A percentile compares a stretch with the other conserved stretches of the same genome.
phyloP scores from a whole-genome alignment of 1,284 basidiomycete genomes.

The Apiotrichum veenhuisii region DNA sequence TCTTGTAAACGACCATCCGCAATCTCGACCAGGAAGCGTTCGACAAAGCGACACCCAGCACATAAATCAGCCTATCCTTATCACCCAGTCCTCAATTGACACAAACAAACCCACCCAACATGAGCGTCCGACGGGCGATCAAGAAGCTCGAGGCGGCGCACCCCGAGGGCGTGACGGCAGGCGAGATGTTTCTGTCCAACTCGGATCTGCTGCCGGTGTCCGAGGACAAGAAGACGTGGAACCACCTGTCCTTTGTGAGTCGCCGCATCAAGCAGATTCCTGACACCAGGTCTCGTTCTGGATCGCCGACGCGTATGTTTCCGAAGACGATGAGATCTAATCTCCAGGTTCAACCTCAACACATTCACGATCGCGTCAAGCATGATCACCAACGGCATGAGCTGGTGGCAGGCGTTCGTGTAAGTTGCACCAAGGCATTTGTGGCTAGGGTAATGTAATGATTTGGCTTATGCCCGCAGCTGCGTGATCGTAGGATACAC shows the following conservation, averaged over 20 bases:
- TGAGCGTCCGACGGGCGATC: constrained; percentile 5
- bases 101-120: background rate
- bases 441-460: constrained; percentile 58
- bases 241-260: constrained; percentile 34
- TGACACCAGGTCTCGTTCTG: constrained; percentile 8
- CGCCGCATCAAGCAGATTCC: background rate
- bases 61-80: no score
- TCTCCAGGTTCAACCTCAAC: constrained; percentile 63
- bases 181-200: constrained; percentile 58
- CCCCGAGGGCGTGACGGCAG: constrained; percentile 54
- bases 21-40: no score
- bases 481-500: constrained; percentile 72
- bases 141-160: constrained; percentile 55
- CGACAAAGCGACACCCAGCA: no score
- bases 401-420: constrained; percentile 66
- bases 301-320: constrained; percentile 53
- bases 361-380: constrained; percentile 59
- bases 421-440: background rate
- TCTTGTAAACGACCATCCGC: no score
- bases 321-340: no score
- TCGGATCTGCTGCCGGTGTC: constrained; percentile 39
- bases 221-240: constrained; percentile 42
- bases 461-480: constrained; percentile 34
- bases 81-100: background rate
- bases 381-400: constrained; percentile 69